These are phyloP conservation scores for Closterium sp. DNA, from an alignment of 139 green algal species.

Conservation along the genomic window DNA sequence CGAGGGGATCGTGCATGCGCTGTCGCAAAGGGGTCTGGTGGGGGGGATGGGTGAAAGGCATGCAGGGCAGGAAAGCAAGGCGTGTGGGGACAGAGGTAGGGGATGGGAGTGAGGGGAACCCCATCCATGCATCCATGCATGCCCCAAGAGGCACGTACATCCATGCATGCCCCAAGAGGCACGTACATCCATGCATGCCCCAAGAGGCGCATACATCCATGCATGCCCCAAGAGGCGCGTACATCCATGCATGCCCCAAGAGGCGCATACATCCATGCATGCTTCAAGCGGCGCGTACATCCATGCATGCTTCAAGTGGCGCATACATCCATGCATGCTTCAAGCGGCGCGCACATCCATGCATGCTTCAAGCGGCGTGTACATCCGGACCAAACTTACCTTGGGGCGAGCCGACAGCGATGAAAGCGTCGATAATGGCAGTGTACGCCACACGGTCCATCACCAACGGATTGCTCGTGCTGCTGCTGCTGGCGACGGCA, in stretches of 20 bases:
- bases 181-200: neutral
- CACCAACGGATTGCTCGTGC: neutral
- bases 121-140: neutral
- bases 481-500: neutral
- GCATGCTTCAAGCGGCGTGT: too few species aligned
- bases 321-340: too few species aligned
- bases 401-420: slow-evolving; percentile 14
- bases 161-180: neutral
- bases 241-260: neutral
- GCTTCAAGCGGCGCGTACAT: too few species aligned
- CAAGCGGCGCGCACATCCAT: too few species aligned
- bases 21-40: too few species aligned
- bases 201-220: neutral
- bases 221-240: neutral
- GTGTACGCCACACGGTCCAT: slow-evolving; percentile 48
- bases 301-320: too few species aligned
- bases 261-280: too few species aligned
- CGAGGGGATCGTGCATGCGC: too few species aligned
- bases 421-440: slow-evolving; percentile 39
- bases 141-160: too few species aligned
- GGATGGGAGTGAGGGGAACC: neutral
- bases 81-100: neutral
- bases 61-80: too few species aligned
- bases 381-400: neutral
- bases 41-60: too few species aligned